Evolutionary conservation across 208 protist species (phyloP).

Genomic region (Wallacemonas rigidus): DNA sequence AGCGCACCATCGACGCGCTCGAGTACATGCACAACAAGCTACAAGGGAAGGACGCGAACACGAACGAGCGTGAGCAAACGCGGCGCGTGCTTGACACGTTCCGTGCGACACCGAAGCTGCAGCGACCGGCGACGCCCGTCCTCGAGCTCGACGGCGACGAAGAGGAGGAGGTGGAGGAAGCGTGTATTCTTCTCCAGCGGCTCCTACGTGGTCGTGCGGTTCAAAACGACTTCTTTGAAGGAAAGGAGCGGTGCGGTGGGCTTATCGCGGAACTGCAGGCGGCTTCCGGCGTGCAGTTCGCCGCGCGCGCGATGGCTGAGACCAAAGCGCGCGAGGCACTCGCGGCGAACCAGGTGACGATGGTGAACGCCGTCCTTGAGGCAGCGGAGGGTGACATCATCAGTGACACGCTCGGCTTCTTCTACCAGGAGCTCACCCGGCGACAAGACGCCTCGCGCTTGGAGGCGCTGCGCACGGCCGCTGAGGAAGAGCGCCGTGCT

Average conservation of each 20-base stretch:
- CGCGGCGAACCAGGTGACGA: slow-evolving; percentile 43
- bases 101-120: slow-evolving; percentile 84
- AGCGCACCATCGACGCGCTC: slow-evolving; percentile 74
- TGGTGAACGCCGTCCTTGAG: slow-evolving; percentile 57
- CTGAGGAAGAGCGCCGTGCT: slow-evolving; percentile 64
- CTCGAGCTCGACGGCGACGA: slow-evolving; percentile 85
- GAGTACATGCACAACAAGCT: slow-evolving; percentile 81
- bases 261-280: slow-evolving; percentile 93
- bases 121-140: slow-evolving; percentile 90
- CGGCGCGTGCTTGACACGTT: slow-evolving; percentile 83
- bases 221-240: slow-evolving; percentile 95
- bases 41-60: slow-evolving; percentile 27
- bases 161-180: slow-evolving; percentile 84
- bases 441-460: slow-evolving; percentile 73
- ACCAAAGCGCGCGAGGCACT: slow-evolving; percentile 43
- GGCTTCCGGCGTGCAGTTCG: slow-evolving; percentile 84
- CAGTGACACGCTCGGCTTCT: slow-evolving; percentile 82
- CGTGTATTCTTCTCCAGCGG: slow-evolving; percentile 87
- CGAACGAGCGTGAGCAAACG: slow-evolving; percentile 4
- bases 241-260: slow-evolving; percentile 90
- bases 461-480: slow-evolving; percentile 51
- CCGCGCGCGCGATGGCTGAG: slow-evolving; percentile 39
- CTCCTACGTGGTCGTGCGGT: slow-evolving; percentile 91
- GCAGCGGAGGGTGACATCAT: slow-evolving; percentile 80
- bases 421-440: slow-evolving; percentile 81